phyloP scores from a whole-genome alignment of 2,329 filamentous ascomycete species.

The Nigrospora oryzae region DNA sequence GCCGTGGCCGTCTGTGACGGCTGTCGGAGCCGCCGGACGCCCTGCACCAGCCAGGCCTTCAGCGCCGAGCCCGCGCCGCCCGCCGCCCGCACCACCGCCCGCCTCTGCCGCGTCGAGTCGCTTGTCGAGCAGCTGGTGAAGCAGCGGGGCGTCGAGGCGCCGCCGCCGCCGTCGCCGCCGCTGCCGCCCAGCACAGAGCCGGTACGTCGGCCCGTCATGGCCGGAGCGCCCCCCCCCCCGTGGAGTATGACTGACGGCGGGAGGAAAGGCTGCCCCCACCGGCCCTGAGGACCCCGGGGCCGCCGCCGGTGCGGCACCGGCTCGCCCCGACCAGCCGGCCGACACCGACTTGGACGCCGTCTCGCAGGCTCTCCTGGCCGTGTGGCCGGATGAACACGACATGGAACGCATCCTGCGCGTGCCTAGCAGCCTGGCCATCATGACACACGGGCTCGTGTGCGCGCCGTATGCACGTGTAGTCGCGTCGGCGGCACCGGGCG shows the following conservation, averaged over 20 bases:
- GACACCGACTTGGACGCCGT: not conserved
- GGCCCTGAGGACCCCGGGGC: no score
- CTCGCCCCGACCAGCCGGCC: no score
- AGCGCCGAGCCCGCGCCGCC: constrained; percentile 19
- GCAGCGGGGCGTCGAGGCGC: not conserved
- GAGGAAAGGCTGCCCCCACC: no score
- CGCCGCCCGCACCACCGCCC: constrained; percentile 5
- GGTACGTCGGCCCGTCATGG: no score
- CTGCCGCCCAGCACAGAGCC: no score
- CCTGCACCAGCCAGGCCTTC: constrained; percentile 40
- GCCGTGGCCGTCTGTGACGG: constrained; percentile 31
- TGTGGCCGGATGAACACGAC: not conserved
- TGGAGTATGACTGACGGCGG: no score
- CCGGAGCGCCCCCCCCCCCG: no score
- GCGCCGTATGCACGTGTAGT: constrained; percentile 10
- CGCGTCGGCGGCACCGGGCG: not conserved
- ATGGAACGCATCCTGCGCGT: not conserved
- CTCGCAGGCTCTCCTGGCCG: not conserved
- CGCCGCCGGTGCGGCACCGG: no score
- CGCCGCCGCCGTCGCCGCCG: no score
- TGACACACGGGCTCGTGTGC: not conserved
- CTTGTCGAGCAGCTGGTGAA: not conserved
- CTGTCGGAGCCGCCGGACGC: constrained; percentile 32
- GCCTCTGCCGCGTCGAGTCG: not conserved
- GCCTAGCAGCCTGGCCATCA: not conserved